phyloP scores from a whole-genome alignment of 2,329 filamentous ascomycete species.

The Trichoderma polysporum region DNA sequence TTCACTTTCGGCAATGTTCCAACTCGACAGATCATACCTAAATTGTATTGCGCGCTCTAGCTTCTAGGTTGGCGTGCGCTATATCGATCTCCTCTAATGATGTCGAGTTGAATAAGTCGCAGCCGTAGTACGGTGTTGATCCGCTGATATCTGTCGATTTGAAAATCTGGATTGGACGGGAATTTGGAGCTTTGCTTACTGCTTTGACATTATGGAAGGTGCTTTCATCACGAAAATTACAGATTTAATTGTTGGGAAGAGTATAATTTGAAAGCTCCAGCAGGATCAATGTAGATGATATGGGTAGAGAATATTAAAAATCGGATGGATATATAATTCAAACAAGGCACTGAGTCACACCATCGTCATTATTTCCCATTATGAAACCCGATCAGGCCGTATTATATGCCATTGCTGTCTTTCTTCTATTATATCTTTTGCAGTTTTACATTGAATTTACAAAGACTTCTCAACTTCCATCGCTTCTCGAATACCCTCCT shows the following conservation, averaged over 20 bases:
- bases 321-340: no score
- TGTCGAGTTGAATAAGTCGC: conserved; percentile 25
- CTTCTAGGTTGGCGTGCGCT: conserved; percentile 33
- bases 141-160: conserved; percentile 46
- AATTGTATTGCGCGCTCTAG: conserved; percentile 26
- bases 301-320: no score
- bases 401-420: no score
- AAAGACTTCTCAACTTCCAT: conserved; percentile 64
- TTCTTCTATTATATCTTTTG: not conserved
- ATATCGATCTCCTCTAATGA: conserved; percentile 32
- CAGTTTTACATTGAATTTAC: conserved; percentile 26
- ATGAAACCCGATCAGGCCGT: not conserved
- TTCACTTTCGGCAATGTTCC: not conserved
- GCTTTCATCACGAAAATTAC: not conserved
- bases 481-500: conserved; percentile 58
- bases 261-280: no score
- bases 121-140: conserved; percentile 29
- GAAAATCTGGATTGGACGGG: conserved; percentile 41
- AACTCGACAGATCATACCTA: not conserved
- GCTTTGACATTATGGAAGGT: conserved; percentile 38
- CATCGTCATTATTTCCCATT: no score
- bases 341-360: no score
- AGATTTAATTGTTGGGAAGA: not conserved
- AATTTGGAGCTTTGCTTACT: conserved; percentile 35
- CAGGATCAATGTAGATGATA: no score